phyloP scores from a whole-genome alignment of 495 filamentous ascomycete genomes.

The Glarea lozoyensis region DNA sequence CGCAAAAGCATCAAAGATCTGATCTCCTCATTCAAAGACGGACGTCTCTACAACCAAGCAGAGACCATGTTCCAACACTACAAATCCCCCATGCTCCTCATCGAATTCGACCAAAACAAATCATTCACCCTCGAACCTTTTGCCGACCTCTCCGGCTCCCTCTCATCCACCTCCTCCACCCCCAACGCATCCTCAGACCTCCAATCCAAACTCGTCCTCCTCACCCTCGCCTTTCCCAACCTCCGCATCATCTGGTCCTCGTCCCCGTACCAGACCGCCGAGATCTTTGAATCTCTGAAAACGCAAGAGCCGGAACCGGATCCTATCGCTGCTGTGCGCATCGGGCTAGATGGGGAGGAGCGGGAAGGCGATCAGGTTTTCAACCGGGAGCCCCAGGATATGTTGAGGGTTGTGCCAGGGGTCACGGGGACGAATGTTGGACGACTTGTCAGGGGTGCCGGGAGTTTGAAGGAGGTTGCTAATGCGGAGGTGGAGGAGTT shows the following conservation, averaged over 20 bases:
- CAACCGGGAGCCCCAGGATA: constrained; percentile 66
- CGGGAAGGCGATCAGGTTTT: constrained; percentile 46
- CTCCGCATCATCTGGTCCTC: constrained; percentile 90
- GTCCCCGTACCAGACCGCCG: constrained; percentile 89
- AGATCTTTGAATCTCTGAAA: constrained; percentile 93
- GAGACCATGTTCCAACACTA: constrained; percentile 94
- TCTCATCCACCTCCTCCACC: constrained; percentile 46
- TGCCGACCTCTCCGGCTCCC: constrained; percentile 64
- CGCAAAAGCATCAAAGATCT: constrained; percentile 88
- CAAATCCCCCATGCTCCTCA: constrained; percentile 81
- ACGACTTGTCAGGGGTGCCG: constrained; percentile 60
- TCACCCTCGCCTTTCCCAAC: constrained; percentile 85
- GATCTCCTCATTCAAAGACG: constrained; percentile 83
- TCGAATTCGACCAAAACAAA: constrained; percentile 97
- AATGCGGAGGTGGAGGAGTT: constrained; percentile 77
- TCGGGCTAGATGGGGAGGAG: constrained; percentile 62
- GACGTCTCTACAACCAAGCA: constrained; percentile 82
- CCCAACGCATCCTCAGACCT: constrained; percentile 60
- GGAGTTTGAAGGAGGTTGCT: constrained; percentile 72
- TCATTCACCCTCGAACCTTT: constrained; percentile 94
- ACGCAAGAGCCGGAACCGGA: constrained; percentile 82
- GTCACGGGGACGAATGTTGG: constrained; percentile 70
- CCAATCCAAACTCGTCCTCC: constrained; percentile 84
- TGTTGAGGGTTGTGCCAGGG: constrained; percentile 78
- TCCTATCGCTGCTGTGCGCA: constrained; percentile 74